Percentiles rank a stretch among this genome's conserved stretches.
Conservation (phyloP, 805 yeast species). For the Cyberlindnera samutprakarnensis region DNA sequence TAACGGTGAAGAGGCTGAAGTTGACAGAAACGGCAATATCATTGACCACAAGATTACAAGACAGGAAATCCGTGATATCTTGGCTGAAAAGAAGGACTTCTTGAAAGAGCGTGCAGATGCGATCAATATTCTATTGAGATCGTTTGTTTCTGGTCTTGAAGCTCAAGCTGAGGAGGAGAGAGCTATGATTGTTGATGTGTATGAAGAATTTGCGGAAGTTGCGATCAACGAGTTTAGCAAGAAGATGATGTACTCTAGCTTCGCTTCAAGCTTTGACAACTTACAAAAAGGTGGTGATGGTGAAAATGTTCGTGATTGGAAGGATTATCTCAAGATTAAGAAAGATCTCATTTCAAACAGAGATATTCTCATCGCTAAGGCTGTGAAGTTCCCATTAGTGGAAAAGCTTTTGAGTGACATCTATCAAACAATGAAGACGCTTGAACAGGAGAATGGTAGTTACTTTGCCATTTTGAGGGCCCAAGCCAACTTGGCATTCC, state of each 20-base stretch:
- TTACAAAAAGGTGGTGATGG: constrained; percentile 22
- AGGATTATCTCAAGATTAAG: constrained; percentile 49
- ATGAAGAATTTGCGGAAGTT: constrained; percentile 69
- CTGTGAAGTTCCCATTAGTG: constrained; percentile 25
- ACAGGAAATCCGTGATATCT: constrained; percentile 37
- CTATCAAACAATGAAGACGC: constrained; percentile 34
- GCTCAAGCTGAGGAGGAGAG: constrained; percentile 31
- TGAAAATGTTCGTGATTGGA: constrained; percentile 48
- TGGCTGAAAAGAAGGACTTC: constrained; percentile 25
- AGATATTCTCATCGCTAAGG: constrained; percentile 37
- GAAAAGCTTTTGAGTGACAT: constrained; percentile 27
- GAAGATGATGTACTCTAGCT: constrained; percentile 37
- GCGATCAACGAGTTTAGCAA: constrained; percentile 58
- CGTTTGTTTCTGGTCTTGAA: constrained; percentile 22
- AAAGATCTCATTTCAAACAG: constrained; percentile 46
- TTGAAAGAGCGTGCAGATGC: constrained; percentile 25
- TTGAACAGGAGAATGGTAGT: constrained; percentile 55
- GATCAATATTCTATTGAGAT: constrained; percentile 25
- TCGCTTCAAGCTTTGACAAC: constrained; percentile 17
- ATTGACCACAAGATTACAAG: constrained; percentile 35
- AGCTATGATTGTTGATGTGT: constrained; percentile 47
- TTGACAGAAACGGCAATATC: constrained; percentile 28
- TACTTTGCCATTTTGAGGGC: constrained; percentile 51
- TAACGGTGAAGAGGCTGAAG: constrained; percentile 26
- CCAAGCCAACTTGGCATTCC: constrained; percentile 50